Base-by-base conservation (phyloP, 2,329 filamentous ascomycete species). In the Arthrobotrys sphaeroides region DNA sequence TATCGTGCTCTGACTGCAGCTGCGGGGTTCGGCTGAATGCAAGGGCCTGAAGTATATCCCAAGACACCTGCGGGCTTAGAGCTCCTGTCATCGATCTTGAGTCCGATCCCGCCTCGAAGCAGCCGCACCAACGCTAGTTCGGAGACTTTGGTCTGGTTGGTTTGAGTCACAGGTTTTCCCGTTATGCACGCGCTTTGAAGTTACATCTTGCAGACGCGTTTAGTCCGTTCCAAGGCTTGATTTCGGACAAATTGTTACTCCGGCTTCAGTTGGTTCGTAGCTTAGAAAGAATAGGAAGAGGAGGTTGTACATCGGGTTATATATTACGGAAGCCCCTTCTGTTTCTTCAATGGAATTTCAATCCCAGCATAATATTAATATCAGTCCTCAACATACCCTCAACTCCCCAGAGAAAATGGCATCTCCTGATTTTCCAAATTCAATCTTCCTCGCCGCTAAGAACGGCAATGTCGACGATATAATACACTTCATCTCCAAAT, bases 391-490 rank as follows among this genome's bases (percentile, higher is more conserved):
- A n/a, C n/a, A n/a, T n/a, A n/a, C 31, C 7, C 16, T 22, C 13
- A 33, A 53, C 2, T 5, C 6, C 12, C 18, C 26, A 20, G 33
- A 20, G 3, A 33, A 49, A 42, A 65, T 65, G 61, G 13, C 62
- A 45, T 57, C 47, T 33, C 22, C 26, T 3, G 22, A 47, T 10
- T 49, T 26, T 22, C 47, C 59, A 28, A 59, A 57, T 28, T 72
- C 67, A 1, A 64, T 72, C 36, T 72, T 64, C 22, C 57, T 64
- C 28, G 67, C 67, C n/a, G 67, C 67, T 28, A 62, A 72, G 59
- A 40, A 65, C 28, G 67, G 67, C 9, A 65, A 65, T 12, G 59
- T 65, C 6, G 47, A 72, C 2, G 67, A 65, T 51, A 72, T 72
- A 40, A 18, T 72, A 18, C 31, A 72, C 13, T 72, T 64, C 20